phyloP scores from a whole-genome alignment of 345 rosid genomes.

The Euphorbia pulcherrima region DNA sequence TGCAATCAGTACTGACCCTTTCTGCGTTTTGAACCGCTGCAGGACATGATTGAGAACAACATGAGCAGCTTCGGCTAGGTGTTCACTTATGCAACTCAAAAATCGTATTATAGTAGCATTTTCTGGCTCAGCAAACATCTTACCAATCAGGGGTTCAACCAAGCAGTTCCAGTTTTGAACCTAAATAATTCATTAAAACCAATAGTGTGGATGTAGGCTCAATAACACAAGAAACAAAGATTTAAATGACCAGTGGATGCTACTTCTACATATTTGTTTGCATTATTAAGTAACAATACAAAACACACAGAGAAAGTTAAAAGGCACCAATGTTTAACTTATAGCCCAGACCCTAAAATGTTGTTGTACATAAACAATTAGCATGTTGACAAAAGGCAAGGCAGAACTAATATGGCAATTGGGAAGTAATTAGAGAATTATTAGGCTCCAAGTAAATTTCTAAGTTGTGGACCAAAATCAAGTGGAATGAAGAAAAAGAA shows the following conservation, averaged over 20 bases:
- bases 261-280: not conserved
- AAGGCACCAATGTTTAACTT: not conserved
- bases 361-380: not conserved
- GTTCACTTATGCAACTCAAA: slow-evolving; percentile 62
- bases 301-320: not conserved
- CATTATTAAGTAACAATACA: not conserved
- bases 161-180: slow-evolving; percentile 68
- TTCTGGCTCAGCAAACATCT: slow-evolving; percentile 87
- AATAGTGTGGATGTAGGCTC: slow-evolving; percentile 6
- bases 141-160: slow-evolving; percentile 61
- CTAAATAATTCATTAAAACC: slow-evolving; percentile 35
- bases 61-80: slow-evolving; percentile 53
- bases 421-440: not conserved
- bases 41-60: slow-evolving; percentile 54
- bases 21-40: slow-evolving; percentile 53
- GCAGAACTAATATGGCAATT: not conserved
- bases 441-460: not conserved
- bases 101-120: slow-evolving; percentile 77
- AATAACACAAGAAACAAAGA: slow-evolving; percentile 3
- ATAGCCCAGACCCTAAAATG: not conserved
- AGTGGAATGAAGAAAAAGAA: not conserved
- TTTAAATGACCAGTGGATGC: not conserved
- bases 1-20: slow-evolving; percentile 38
- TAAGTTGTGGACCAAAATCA: not conserved
- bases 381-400: not conserved